Base-by-base conservation (phyloP, 306 rosid species). In the Quercus engelmannii region DNA sequence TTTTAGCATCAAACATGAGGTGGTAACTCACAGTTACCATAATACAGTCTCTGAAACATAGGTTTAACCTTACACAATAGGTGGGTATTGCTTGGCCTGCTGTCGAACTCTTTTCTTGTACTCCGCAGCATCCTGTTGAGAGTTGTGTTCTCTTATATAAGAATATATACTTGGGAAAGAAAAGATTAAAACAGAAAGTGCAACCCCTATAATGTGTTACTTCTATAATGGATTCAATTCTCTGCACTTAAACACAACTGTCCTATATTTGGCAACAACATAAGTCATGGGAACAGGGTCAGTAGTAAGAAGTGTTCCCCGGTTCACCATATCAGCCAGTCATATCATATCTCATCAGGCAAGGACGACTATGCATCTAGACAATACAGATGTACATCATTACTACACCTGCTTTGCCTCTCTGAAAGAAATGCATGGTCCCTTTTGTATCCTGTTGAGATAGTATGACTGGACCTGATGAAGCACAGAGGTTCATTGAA, bases 21-120 rank as follows among this genome's bases (percentile, higher is more conserved):
- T 59, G 41, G 84, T 65, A 83, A 78, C 80, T 59, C 79, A 84
- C 80, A 59, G 62, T 85, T 85, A 82, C 80, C 87, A 84, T 62
- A 70, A 77, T 65, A 74, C 15, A 80, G 68, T 80, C 74, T 82
- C 79, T 77, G 69, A 31, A 43, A 80, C 52, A 74, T 84, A 64
- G 72, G 76, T 28, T 79, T 74, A 74, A 80, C 84, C 74, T 86
- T 81, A 94, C 83, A 94, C 87, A 70, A 94, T 78, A 74, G 97
- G 83, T 46, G 97, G 97, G 81, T 90, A 94, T 79, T 90, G 97
- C 90, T 90, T 94, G 43, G 99, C 89, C 89, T 94, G 97, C 85
- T 82, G 97, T 72, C 94, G 87, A 61, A 94, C 97, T 77, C 97
- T 86, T 88, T 81, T 90, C 87, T 89, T 94, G 68, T 94, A 94